phyloP scores from a whole-genome alignment of 495 filamentous ascomycete genomes.

The Penicilliopsis zonata region DNA sequence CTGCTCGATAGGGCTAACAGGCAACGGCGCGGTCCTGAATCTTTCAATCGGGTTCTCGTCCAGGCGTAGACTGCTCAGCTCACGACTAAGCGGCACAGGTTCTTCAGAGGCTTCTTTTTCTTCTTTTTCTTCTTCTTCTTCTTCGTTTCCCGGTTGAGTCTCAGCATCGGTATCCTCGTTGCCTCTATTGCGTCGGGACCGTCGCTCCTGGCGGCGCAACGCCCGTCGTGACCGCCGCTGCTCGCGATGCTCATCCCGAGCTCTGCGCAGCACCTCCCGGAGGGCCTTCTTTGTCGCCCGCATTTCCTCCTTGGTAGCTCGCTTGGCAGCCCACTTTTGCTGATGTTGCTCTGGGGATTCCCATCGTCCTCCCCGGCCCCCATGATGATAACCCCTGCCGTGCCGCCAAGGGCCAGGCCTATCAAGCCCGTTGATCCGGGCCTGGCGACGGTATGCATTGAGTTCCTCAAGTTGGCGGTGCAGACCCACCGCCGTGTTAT shows the following conservation, averaged over 20 bases:
- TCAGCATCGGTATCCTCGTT: slow-evolving; percentile 3
- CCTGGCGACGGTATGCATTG: slow-evolving; percentile 26
- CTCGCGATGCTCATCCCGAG: slow-evolving; percentile 27
- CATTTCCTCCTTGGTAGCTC: slow-evolving; percentile 28
- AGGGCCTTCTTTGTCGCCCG: slow-evolving; percentile 27
- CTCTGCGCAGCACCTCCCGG: slow-evolving; percentile 25
- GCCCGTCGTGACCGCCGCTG: slow-evolving; percentile 12
- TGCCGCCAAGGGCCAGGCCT: slow-evolving; percentile 14
- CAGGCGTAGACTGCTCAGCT: slow-evolving; percentile 3
- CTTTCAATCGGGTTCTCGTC: slow-evolving; percentile 6
- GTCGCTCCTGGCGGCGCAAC: slow-evolving; percentile 12
- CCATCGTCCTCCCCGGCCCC: slow-evolving; percentile 26
- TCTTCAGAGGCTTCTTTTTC: slow-evolving; percentile 11
- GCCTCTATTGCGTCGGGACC: slow-evolving; percentile 3
- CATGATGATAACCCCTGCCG: slow-evolving; percentile 7
- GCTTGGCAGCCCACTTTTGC: slow-evolving; percentile 17
- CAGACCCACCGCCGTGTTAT: slow-evolving; percentile 28
- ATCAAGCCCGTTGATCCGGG: slow-evolving; percentile 12
- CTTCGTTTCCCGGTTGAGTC: slow-evolving; percentile 6
- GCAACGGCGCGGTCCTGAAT: slow-evolving; percentile 2
- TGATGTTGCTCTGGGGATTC: slow-evolving; percentile 26
- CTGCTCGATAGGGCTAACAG: slow-evolving; percentile 7
- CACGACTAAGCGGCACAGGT: slow-evolving; percentile 4
- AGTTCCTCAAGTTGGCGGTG: slow-evolving; percentile 24
- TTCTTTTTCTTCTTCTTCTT: background rate